Evolutionary conservation across 2,329 filamentous ascomycete species (phyloP).

Genomic region (Colletotrichum liaoningense): DNA sequence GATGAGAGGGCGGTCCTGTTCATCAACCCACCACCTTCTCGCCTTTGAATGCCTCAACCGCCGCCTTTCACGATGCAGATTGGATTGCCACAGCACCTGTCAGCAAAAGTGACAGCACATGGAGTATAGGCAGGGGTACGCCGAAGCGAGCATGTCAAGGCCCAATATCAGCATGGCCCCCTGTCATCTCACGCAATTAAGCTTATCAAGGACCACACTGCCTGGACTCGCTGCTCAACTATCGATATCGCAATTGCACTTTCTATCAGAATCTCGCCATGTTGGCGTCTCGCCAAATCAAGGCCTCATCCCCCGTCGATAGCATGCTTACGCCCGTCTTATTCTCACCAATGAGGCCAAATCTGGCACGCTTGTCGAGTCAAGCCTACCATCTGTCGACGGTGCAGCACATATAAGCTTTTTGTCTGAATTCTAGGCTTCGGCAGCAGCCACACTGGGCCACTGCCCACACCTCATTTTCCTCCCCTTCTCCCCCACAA

Average conservation of each 20-base stretch:
- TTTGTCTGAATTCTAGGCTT: conserved; percentile 8
- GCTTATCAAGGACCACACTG: conserved; percentile 22
- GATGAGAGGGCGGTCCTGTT: not conserved
- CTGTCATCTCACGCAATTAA: conserved; percentile 2
- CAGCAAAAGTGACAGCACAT: not conserved
- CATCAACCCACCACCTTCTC: not conserved
- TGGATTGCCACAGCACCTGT: not conserved
- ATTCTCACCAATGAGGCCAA: not conserved
- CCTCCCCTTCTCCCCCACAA: not conserved
- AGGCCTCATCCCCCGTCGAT: not conserved
- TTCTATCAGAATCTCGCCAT: not conserved
- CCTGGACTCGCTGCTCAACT: not conserved
- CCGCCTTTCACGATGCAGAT: not conserved
- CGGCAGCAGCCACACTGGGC: not conserved
- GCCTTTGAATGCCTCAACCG: not conserved
- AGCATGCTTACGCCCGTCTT: not conserved
- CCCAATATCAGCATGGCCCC: conserved; percentile 3
- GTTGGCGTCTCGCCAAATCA: not conserved
- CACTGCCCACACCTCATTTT: not conserved
- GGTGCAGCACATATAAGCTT: conserved; percentile 18
- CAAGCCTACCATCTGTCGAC: not conserved
- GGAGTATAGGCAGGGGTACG: not conserved
- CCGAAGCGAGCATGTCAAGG: not conserved
- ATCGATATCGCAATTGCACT: not conserved
- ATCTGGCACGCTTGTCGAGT: not conserved